Conservation (phyloP, 2,329 filamentous ascomycete species). For the Hypoxylon sp. region DNA sequence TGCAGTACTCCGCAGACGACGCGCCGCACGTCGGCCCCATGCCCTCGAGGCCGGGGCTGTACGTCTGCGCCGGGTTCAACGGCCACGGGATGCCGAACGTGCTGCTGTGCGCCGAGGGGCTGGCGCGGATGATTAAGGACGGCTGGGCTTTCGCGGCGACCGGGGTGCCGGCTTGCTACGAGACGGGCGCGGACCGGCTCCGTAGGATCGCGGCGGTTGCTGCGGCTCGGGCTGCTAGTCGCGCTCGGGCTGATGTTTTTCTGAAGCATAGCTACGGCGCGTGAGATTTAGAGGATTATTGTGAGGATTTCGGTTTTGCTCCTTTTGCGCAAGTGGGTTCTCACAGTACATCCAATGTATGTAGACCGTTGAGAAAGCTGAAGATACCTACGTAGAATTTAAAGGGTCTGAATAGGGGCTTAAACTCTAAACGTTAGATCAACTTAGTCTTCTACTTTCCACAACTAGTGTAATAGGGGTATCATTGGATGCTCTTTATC, state of each 20-base stretch:
- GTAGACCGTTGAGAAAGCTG: neutral
- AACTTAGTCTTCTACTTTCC: neutral
- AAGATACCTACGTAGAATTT: constrained; percentile 6
- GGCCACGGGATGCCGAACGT: constrained; percentile 49
- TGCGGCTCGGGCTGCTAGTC: constrained; percentile 10
- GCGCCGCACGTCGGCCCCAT: constrained; percentile 45
- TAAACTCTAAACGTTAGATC: neutral
- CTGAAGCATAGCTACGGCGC: constrained; percentile 28
- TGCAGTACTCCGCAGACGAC: constrained; percentile 42
- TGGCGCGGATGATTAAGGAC: constrained; percentile 43
- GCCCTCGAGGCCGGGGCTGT: constrained; percentile 42
- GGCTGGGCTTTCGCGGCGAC: constrained; percentile 41
- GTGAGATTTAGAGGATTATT: neutral
- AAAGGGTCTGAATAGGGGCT: constrained; percentile 3
- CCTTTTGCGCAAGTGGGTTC: too few relatives aligned
- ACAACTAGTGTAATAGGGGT: neutral
- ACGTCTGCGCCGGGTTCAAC: constrained; percentile 45
- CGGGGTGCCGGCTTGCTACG: constrained; percentile 44
- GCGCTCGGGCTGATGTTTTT: constrained; percentile 34
- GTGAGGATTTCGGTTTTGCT: too few relatives aligned
- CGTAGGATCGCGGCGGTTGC: constrained; percentile 22
- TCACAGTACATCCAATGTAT: too few relatives aligned
- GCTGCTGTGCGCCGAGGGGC: constrained; percentile 42
- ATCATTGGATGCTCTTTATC: neutral
- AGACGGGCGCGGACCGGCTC: constrained; percentile 42